A percentile compares a stretch with the other conserved stretches of the same genome.
These are phyloP conservation scores for Malania oleifera DNA, from an alignment of 164 flowering plant species.

Conservation along the genomic window DNA sequence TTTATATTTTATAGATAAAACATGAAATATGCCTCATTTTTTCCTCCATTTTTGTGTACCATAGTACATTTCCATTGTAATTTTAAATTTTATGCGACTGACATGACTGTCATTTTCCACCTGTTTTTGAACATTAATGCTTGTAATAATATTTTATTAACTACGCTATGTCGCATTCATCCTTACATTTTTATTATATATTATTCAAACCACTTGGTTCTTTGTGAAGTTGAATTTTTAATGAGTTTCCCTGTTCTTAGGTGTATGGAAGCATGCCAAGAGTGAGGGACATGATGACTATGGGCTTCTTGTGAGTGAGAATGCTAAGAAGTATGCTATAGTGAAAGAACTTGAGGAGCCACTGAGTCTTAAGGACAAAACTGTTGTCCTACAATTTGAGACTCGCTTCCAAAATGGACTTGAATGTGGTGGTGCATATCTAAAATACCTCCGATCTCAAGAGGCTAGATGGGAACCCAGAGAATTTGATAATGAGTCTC, in stretches of 20 bases:
- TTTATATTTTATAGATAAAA: too few species aligned
- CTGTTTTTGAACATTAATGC: too few species aligned
- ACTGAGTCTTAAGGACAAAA: slow-evolving; percentile 58
- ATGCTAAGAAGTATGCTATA: slow-evolving; percentile 91
- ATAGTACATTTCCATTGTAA: too few species aligned
- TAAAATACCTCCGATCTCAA: slow-evolving; percentile 94
- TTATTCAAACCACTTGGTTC: too few species aligned
- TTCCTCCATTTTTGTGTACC: too few species aligned
- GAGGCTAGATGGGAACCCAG: slow-evolving; percentile 88
- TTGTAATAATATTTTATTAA: too few species aligned
- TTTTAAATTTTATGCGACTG: too few species aligned
- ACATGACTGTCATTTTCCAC: too few species aligned
- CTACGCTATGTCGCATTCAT: too few species aligned
- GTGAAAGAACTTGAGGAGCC: slow-evolving; percentile 77
- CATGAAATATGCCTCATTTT: too few species aligned
- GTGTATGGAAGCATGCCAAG: slow-evolving; percentile 89
- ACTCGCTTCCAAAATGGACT: slow-evolving; percentile 87
- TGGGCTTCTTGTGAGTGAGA: slow-evolving; percentile 94
- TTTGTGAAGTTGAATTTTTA: not conserved
- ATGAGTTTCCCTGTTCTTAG: slow-evolving; percentile 28
- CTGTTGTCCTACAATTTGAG: slow-evolving; percentile 83
- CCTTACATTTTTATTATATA: too few species aligned
- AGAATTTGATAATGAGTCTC: slow-evolving; percentile 86
- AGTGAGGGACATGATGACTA: slow-evolving; percentile 98
- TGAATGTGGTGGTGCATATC: slow-evolving; percentile 97